Percentiles rank a stretch among this genome's conserved stretches.
phyloP scores from a whole-genome alignment of 495 filamentous ascomycete genomes.

The Extremus antarcticus region DNA sequence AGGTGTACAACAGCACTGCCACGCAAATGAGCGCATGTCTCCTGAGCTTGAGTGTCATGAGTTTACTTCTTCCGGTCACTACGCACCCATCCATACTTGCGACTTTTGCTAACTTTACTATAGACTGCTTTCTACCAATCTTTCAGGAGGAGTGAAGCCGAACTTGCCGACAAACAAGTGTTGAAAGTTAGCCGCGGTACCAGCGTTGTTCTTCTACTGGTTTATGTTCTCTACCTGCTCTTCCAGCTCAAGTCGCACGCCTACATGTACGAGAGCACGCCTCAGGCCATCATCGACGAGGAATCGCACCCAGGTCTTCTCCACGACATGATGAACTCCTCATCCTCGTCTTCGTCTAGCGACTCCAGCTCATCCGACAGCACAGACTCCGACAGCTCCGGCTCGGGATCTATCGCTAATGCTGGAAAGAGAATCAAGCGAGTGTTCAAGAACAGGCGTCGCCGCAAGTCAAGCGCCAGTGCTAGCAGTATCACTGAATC shows the following conservation, averaged over 20 bases:
- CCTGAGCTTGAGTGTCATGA: slow-evolving; percentile 79
- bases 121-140: slow-evolving; percentile 87
- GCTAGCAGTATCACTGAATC: slow-evolving; percentile 48
- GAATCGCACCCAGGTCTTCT: slow-evolving; percentile 74
- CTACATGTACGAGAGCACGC: slow-evolving; percentile 83
- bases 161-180: slow-evolving; percentile 51
- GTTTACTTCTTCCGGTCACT: slow-evolving; percentile 62
- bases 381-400: slow-evolving; percentile 48
- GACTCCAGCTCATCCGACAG: slow-evolving; percentile 51
- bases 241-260: slow-evolving; percentile 89
- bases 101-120: not conserved
- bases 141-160: slow-evolving; percentile 45
- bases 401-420: slow-evolving; percentile 45
- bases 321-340: slow-evolving; percentile 66
- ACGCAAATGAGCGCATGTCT: slow-evolving; percentile 93
- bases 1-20: slow-evolving; percentile 89
- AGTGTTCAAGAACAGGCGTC: slow-evolving; percentile 52
- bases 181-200: slow-evolving; percentile 81
- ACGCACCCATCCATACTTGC: not conserved
- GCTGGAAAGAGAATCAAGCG: slow-evolving; percentile 63
- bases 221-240: slow-evolving; percentile 75
- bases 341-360: slow-evolving; percentile 43
- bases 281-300: slow-evolving; percentile 80
- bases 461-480: slow-evolving; percentile 63
- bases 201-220: slow-evolving; percentile 74